Evolutionary conservation across 805 yeast species (phyloP), one percentile per base, ranked within the genome.

Genomic region (Saturnispora ahearnii): DNA sequence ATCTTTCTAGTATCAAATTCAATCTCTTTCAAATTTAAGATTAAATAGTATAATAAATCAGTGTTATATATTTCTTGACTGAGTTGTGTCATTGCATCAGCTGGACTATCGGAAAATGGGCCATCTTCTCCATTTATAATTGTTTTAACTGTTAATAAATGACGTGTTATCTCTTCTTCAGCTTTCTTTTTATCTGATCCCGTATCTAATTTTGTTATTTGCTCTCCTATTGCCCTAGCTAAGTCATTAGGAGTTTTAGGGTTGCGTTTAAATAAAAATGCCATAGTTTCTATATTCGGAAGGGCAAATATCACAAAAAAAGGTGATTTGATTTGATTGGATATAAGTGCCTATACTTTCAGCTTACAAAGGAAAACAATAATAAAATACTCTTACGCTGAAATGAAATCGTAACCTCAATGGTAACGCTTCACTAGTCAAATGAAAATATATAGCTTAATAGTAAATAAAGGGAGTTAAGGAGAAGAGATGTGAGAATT

Each of bases 1-100:
- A 87, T 93, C 59, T 91, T 89, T 50, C 96, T 73, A 42, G 95
- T 80, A 62, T 93, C 98, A 66, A 93, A 90, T 55, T 88, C 96
- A 50, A 93, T 73, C 32, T 73, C 72, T n/a, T 69, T 69, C 50
- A 93, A 69, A 59, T 81, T 77, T 18, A 69, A 62, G 12, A 87
- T 71, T 53, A 93, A 67, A 22, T 73, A 72, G 55, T 76, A 77
- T 32, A 93, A 74, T 51, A 85, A 70, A 62, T 89, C 95, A 0
- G 84, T 72, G 8, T 76, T 65, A 60, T 85, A 86, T 2, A 88
- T 80, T 56, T 90, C 96, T 57, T 81, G 86, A 9, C 95, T 87
- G 47, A 93, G 69, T 33, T 73, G 79, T 12, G 86, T 81, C 33
- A 87, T 78, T 51, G 78, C 87, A 57, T 88, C 96, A 1, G 87